Evolutionary conservation across 805 yeast genomes (phyloP), one percentile per base, ranked within the genome.

Genomic region (Yarrowia phangngaensis): DNA sequence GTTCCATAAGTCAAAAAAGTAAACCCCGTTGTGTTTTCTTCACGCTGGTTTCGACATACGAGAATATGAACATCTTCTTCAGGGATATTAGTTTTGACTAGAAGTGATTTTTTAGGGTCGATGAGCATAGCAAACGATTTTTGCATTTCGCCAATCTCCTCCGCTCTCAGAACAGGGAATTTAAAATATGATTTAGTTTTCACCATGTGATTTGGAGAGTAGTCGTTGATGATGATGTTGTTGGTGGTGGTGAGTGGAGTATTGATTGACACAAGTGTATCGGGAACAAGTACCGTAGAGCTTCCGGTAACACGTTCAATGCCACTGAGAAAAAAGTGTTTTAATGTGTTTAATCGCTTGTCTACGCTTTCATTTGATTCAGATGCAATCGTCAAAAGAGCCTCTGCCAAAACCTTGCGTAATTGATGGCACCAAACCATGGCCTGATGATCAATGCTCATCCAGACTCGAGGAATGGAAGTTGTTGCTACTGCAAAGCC

Each of bases 341-440:
- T 69, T 56, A 86, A 76, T 0, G 75, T 62, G 1, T 61, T 49
- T 63, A 0, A 59, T 56, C 26, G 85, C 62, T 0, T 76, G 60
- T 31, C 67, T 66, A 0, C 88, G 80, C 20, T 56, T 50, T 34
- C 51, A 29, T 1, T 14, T 4, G 55, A 33, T 8, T 27, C 20
- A 4, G 13, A 55, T 7, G 77, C 75, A 13, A 82, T 68, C 30
- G 76, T 80, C 36, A 85, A 64, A 17, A 89, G 60, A 0, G 78
- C 67, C 36, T 67, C 66, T 8, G 83, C 81, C 3, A 89, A 53
- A 11, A 71, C 74, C 33, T 72, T 69, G 52, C 96, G 71, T 33
- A 87, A 64, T 60, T 87, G 95, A 53, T 81, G 83, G 65, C 97
- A 89, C 97, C 97, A 89, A 0, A 88, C 95, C 41, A 89, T 79